Evolutionary conservation across 768 basidiomycete species (phyloP).

Genomic region (Suillus alpinus): DNA sequence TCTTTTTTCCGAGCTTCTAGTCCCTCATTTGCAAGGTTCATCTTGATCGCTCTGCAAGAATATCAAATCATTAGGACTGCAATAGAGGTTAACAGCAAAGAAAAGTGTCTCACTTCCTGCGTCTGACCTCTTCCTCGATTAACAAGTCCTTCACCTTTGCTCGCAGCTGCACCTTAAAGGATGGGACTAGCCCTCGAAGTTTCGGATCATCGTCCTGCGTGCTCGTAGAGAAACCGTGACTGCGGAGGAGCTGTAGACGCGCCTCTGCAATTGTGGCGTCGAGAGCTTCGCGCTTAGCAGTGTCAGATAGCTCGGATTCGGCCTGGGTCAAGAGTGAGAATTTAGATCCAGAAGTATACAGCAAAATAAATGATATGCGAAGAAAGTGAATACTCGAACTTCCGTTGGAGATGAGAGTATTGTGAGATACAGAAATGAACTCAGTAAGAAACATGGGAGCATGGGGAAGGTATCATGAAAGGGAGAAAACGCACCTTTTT

Average conservation of each 20-base stretch:
- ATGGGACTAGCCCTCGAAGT: conserved; percentile 40
- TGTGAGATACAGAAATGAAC: not conserved
- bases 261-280: conserved; percentile 79
- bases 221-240: conserved; percentile 56
- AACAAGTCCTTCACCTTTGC: conserved; percentile 78
- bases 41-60: conserved; percentile 73
- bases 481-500: conserved; percentile 68
- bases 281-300: conserved; percentile 75
- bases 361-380: not conserved
- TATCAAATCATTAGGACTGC: conserved; percentile 2
- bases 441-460: not conserved
- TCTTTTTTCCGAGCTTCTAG: conserved; percentile 93
- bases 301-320: conserved; percentile 77
- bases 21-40: conserved; percentile 90
- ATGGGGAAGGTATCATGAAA: not conserved
- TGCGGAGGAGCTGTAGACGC: conserved; percentile 63
- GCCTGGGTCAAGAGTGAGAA: conserved; percentile 49
- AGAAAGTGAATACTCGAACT: not conserved
- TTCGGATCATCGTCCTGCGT: conserved; percentile 55
- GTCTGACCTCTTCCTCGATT: conserved; percentile 85
- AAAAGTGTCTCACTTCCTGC: conserved; percentile 63
- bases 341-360: not conserved
- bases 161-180: conserved; percentile 65
- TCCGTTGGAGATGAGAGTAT: not conserved
- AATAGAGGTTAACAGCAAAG: not conserved